Conservation (phyloP, 2,329 filamentous ascomycete species). For the Bipolaris cookei region DNA sequence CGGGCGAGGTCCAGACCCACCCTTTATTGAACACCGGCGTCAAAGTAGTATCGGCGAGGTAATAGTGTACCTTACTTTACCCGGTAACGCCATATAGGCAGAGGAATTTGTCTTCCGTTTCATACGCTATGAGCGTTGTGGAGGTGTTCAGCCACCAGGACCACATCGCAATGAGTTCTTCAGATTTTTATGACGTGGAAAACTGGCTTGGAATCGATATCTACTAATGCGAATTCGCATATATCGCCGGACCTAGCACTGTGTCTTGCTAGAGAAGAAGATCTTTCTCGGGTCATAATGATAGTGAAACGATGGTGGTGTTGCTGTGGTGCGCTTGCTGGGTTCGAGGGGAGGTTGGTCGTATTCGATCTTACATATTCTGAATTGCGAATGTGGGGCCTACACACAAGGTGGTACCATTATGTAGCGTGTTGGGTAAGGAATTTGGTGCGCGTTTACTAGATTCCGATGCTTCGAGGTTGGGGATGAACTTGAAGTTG, state of each 20-base stretch:
- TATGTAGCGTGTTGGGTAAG: too few species aligned
- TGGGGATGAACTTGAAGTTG: too few species aligned
- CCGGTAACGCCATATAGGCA: not conserved
- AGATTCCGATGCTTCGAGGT: too few species aligned
- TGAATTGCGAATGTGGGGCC: too few species aligned
- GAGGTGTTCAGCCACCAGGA: slow-evolving; percentile 1
- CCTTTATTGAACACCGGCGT: slow-evolving; percentile 1
- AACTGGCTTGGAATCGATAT: not conserved
- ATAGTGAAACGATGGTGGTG: not conserved
- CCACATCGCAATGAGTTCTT: slow-evolving; percentile 9
- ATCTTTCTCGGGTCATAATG: not conserved
- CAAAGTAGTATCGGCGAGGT: not conserved
- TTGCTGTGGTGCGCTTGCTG: not conserved
- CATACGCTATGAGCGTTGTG: not conserved
- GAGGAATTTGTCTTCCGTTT: not conserved
- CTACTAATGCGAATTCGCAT: slow-evolving; percentile 10
- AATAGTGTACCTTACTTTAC: not conserved
- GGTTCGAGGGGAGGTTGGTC: not conserved
- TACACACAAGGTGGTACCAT: too few species aligned
- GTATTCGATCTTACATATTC: not conserved
- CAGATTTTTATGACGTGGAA: not conserved
- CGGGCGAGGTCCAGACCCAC: not conserved
- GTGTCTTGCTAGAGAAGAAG: not conserved
- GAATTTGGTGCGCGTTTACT: too few species aligned
- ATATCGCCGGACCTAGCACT: slow-evolving; percentile 2